A percentile compares a stretch with the other conserved stretches of the same genome.
These are phyloP conservation scores for Rhodotorula sphaerocarpa DNA, from an alignment of 768 basidiomycete genomes.

Conservation along the genomic window DNA sequence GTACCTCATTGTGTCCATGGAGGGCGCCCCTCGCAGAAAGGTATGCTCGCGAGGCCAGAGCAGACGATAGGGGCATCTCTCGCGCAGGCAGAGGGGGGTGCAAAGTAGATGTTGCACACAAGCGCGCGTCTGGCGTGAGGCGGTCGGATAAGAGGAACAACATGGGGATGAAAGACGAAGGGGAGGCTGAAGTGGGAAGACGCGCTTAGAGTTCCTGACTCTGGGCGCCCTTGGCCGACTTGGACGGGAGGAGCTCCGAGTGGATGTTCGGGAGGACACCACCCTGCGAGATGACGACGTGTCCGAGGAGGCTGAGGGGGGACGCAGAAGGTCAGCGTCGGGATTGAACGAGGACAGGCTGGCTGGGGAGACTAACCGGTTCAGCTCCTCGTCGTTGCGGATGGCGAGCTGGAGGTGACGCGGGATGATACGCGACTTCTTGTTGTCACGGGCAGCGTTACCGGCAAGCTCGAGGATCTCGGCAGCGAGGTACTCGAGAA, in stretches of 20 bases:
- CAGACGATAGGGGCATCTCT: too few relatives aligned
- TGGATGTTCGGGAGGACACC: conserved; percentile 62
- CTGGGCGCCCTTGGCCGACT: conserved; percentile 21
- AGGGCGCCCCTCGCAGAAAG: too few relatives aligned
- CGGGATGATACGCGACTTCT: conserved; percentile 74
- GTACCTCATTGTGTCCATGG: too few relatives aligned
- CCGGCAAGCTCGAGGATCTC: conserved; percentile 82
- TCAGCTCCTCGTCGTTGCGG: conserved; percentile 64
- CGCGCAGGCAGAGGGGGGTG: too few relatives aligned
- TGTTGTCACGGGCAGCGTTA: conserved; percentile 63
- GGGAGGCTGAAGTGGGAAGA: too few relatives aligned
- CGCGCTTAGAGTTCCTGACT: conserved; percentile 25
- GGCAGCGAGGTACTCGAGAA: conserved; percentile 76
- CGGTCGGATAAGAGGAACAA: too few relatives aligned
- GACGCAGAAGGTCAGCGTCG: not conserved
- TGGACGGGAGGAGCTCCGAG: conserved; percentile 45
- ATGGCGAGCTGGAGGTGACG: conserved; percentile 68
- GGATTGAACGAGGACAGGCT: conserved; percentile 51
- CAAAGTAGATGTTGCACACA: too few relatives aligned
- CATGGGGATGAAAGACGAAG: too few relatives aligned
- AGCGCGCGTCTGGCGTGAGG: too few relatives aligned
- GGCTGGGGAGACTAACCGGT: conserved; percentile 51
- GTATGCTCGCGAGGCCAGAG: too few relatives aligned
- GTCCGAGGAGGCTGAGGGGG: conserved; percentile 41
- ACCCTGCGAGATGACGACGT: conserved; percentile 62